Evolutionary conservation across 139 green algal genomes (phyloP).

Genomic region (Tetradesmus lagerheimii): DNA sequence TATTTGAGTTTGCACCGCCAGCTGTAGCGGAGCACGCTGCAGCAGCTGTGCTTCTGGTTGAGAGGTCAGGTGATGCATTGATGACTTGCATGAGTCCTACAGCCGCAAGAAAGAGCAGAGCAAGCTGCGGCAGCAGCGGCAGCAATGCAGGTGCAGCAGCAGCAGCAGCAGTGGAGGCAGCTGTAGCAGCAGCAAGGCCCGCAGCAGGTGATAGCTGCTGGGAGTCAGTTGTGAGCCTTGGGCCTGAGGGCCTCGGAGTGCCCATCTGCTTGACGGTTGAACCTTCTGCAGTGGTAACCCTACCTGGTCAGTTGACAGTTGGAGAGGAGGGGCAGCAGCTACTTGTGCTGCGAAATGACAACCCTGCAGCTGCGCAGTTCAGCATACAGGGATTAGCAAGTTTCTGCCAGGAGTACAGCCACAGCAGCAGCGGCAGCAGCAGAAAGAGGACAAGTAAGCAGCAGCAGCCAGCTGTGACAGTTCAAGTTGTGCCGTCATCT

Average conservation of each 20-base stretch:
- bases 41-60: background rate
- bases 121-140: conserved; percentile 20
- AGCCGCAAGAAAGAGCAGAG: background rate
- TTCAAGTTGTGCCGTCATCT: background rate
- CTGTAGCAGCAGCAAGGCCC: background rate
- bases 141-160: background rate
- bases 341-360: conserved; percentile 16
- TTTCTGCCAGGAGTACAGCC: background rate
- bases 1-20: background rate
- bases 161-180: background rate
- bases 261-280: background rate
- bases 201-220: background rate
- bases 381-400: background rate
- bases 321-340: background rate
- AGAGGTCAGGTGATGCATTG: conserved; percentile 5
- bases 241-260: background rate
- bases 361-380: conserved; percentile 10
- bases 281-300: background rate
- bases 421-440: background rate
- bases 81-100: background rate
- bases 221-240: background rate
- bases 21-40: background rate
- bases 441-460: background rate
- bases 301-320: conserved; percentile 19
- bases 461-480: background rate